Conservation (phyloP, 371 early-diverging fungal species). For the Cokeromyces recurvatus region DNA sequence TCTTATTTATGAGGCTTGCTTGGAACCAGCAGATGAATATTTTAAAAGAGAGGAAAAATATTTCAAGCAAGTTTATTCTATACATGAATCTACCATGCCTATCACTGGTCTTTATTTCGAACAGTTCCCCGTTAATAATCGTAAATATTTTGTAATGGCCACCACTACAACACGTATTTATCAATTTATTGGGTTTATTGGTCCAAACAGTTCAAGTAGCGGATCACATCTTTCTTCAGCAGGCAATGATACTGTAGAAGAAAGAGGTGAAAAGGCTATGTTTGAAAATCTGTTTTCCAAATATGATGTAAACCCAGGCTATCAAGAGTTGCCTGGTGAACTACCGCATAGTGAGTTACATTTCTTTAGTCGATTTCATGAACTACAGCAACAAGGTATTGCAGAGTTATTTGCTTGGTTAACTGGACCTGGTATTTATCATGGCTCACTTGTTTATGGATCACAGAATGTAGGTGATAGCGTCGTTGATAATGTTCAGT, state of each 20-base stretch:
- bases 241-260: slow-evolving; percentile 2
- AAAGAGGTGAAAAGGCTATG: slow-evolving; percentile 45
- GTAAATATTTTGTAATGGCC: slow-evolving; percentile 73
- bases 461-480: slow-evolving; percentile 73
- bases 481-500: slow-evolving; percentile 72
- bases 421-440: slow-evolving; percentile 83
- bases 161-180: slow-evolving; percentile 80
- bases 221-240: neutral
- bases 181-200: slow-evolving; percentile 75
- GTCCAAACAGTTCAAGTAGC: slow-evolving; percentile 46
- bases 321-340: slow-evolving; percentile 78
- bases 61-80: slow-evolving; percentile 67
- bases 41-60: slow-evolving; percentile 81
- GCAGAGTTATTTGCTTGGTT: slow-evolving; percentile 78
- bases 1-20: slow-evolving; percentile 79
- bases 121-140: slow-evolving; percentile 63
- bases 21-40: slow-evolving; percentile 79
- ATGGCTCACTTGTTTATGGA: slow-evolving; percentile 75
- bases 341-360: slow-evolving; percentile 56
- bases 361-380: slow-evolving; percentile 65
- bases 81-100: slow-evolving; percentile 59
- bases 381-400: slow-evolving; percentile 66
- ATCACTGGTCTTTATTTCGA: slow-evolving; percentile 79
- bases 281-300: slow-evolving; percentile 62
- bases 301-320: slow-evolving; percentile 60